Base-by-base conservation (phyloP, 2,329 filamentous ascomycete species). In the Zymoseptoria passerinii region DNA sequence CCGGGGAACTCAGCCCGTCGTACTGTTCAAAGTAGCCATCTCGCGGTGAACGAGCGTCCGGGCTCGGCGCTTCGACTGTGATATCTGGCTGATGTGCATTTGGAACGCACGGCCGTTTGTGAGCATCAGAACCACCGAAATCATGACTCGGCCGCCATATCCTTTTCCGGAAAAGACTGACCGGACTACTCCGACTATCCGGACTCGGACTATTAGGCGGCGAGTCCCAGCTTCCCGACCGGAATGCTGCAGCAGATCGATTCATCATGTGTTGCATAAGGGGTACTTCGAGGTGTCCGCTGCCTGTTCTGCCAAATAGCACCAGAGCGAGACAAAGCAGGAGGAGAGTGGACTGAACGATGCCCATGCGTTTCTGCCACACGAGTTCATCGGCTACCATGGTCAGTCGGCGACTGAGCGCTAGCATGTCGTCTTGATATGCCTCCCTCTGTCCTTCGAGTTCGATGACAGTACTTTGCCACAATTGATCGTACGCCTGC, bases 391-490 rank as follows among this genome's bases (percentile, higher is more conserved):
- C 92, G n/a, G 92, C 92, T 9, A 99, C 81, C 29, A 97, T 80
- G 58, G 89, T 92, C 48, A 99, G 82, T 23, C 94, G 83, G 8
- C 85, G 78, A 67, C 86, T 89, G 55, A 97, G 80, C 2, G 92
- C 92, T 49, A 91, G 80, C 60, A 95, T 87, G 70, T 97, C 92
- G 57, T 85, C 82, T 68, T 92, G 85, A 16, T 89, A 89, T 65
- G 90, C 86, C 69, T 95, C 88, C 49, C 90, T 86, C 72, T 96
- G 92, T 49, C 85, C 86, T 71, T 96, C 91, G 13, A 97, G 83
- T 28, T 95, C 92, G 57, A 96, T 86, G 20, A 96, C 87, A 9
- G 95, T 96, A 19, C 89, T 92, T 73, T 96, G 92, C 92, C 92
- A 97, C 10, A 97, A 85, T 69, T 96, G 90, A 70, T 97, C 92